Evolutionary conservation across 2,329 filamentous ascomycete genomes (phyloP).

Genomic region (Fusarium compactum): DNA sequence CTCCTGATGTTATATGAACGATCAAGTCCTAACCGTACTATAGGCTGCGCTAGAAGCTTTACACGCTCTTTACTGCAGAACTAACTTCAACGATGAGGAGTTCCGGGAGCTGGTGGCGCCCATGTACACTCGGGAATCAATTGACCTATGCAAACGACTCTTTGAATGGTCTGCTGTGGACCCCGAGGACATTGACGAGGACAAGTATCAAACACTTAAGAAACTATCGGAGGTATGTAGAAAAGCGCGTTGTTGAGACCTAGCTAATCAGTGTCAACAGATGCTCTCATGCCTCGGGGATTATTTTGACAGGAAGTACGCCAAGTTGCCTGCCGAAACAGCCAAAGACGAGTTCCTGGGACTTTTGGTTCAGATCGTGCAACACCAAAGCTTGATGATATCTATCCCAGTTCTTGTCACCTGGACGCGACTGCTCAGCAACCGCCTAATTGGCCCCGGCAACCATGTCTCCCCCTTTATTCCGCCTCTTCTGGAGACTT

Average conservation of each 20-base stretch:
- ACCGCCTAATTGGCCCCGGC: conserved; percentile 73
- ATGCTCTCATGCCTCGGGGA: conserved; percentile 87
- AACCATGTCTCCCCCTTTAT: conserved; percentile 74
- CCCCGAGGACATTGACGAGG: conserved; percentile 86
- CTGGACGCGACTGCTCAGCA: conserved; percentile 85
- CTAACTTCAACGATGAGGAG: conserved; percentile 80
- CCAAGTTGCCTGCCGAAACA: conserved; percentile 70
- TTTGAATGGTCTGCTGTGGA: conserved; percentile 86
- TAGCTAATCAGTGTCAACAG: conserved; percentile 56
- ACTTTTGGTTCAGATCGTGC: conserved; percentile 82
- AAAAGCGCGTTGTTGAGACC: neutral
- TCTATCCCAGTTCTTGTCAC: conserved; percentile 93
- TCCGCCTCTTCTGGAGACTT: conserved; percentile 82
- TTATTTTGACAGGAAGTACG: conserved; percentile 83
- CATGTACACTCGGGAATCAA: conserved; percentile 79
- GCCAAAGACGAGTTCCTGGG: conserved; percentile 82
- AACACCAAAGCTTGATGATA: conserved; percentile 88
- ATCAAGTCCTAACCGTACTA: conserved; percentile 20
- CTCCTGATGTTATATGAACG: neutral
- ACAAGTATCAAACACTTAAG: conserved; percentile 92
- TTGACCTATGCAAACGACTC: conserved; percentile 77
- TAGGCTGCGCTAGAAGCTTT: conserved; percentile 84
- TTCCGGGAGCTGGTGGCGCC: conserved; percentile 82
- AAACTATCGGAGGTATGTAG: conserved; percentile 86
- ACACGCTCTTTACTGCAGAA: conserved; percentile 83